Conservation (phyloP, 2,329 filamentous ascomycete genomes). For the Dactylonectria macrodidyma region DNA sequence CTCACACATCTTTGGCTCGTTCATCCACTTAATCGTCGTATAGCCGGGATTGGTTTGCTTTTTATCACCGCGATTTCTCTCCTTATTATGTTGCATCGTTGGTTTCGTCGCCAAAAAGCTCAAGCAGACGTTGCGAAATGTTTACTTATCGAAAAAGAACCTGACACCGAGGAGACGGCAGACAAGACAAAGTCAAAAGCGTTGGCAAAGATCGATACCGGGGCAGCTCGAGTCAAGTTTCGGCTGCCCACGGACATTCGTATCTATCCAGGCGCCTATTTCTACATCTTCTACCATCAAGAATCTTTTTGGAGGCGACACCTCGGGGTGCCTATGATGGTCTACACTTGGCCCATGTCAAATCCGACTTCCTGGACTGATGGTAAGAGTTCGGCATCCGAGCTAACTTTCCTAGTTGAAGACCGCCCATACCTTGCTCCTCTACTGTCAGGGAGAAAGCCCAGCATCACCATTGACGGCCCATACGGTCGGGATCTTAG, state of each 20-base stretch:
- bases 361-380: background rate
- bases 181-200: background rate
- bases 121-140: background rate
- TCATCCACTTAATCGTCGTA: background rate
- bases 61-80: background rate
- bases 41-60: background rate
- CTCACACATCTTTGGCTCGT: background rate
- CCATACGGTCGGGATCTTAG: background rate
- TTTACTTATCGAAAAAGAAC: background rate
- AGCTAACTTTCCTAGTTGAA: conserved; percentile 2
- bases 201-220: background rate
- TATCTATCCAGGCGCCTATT: conserved; percentile 1
- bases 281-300: background rate
- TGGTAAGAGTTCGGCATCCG: background rate
- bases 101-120: background rate
- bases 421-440: background rate
- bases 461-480: background rate
- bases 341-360: background rate
- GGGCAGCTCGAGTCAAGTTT: background rate
- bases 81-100: background rate
- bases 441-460: background rate
- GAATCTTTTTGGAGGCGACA: background rate
- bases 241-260: background rate
- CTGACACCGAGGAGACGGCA: background rate
- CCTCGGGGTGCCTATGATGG: background rate